These are phyloP conservation scores for Polytrichum commune DNA, from an alignment of 225 moss, liverwort and hornwort genomes.

Conservation along the genomic window DNA sequence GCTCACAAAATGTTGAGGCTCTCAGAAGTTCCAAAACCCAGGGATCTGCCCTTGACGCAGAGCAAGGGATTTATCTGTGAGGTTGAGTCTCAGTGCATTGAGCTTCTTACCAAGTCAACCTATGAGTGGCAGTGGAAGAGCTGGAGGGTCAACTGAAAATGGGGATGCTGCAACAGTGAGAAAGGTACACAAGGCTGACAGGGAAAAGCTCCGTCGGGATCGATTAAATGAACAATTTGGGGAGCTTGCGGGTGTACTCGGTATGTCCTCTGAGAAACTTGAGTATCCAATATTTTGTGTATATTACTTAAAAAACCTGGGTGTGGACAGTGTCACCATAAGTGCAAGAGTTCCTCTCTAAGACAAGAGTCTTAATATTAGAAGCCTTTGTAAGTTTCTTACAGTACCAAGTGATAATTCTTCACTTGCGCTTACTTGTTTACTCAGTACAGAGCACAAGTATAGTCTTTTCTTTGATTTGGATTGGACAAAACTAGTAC, in stretches of 20 bases:
- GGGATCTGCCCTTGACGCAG: not conserved
- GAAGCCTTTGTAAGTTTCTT: no score
- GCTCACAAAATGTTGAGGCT: not conserved
- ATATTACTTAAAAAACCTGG: no score
- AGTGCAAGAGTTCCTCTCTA: no score
- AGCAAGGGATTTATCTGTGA: constrained; percentile 1
- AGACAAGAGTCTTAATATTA: no score
- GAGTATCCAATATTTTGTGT: no score
- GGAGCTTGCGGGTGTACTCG: constrained; percentile 86
- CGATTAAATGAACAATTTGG: constrained; percentile 92
- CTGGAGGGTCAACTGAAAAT: constrained; percentile 42
- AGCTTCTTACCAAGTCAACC: not conserved
- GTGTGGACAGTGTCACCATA: no score
- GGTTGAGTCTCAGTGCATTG: not conserved
- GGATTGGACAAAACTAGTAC: no score
- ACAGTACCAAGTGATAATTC: no score
- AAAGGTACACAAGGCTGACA: constrained; percentile 95
- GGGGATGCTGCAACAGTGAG: constrained; percentile 75
- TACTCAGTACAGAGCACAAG: no score
- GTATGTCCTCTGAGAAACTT: constrained; percentile 29
- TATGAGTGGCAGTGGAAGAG: constrained; percentile 53
- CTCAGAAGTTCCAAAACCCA: not conserved
- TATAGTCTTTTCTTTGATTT: no score
- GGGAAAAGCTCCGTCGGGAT: constrained; percentile 95
- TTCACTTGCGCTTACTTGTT: no score